These are phyloP conservation scores for Salix brachista DNA, from an alignment of 345 rosid genomes.

Conservation along the genomic window DNA sequence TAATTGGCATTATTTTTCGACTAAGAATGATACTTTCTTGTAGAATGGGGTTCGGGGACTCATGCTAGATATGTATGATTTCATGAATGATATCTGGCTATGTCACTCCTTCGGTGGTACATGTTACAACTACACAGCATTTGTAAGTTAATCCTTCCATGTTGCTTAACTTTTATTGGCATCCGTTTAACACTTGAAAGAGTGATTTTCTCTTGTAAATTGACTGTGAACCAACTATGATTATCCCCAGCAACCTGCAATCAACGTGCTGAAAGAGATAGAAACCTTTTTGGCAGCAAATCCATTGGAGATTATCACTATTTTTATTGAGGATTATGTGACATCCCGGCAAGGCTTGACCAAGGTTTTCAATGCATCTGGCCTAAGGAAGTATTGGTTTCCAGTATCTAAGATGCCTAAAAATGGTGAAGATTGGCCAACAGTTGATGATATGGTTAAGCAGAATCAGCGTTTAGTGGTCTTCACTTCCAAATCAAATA, in stretches of 20 bases:
- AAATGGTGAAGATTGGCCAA: conserved; percentile 86
- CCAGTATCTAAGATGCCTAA: conserved; percentile 82
- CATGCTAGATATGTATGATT: conserved; percentile 92
- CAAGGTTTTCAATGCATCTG: conserved; percentile 77
- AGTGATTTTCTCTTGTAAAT: background rate
- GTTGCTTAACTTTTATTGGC: background rate
- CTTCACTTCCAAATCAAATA: conserved; percentile 65
- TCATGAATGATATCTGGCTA: conserved; percentile 69
- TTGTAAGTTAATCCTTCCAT: conserved; percentile 50
- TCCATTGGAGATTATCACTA: conserved; percentile 80
- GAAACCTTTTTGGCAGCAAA: conserved; percentile 58
- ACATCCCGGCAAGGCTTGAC: conserved; percentile 64
- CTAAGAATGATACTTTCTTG: conserved; percentile 15
- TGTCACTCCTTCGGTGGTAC: conserved; percentile 74
- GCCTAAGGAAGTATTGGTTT: conserved; percentile 57
- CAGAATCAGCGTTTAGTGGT: conserved; percentile 79
- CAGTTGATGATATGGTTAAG: conserved; percentile 77
- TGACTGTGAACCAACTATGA: background rate
- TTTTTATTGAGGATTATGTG: conserved; percentile 93
- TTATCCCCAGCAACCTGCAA: conserved; percentile 67
- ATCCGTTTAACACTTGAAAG: background rate
- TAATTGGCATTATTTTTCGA: background rate
- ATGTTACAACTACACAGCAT: conserved; percentile 73
- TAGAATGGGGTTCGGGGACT: conserved; percentile 96
- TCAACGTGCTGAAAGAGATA: conserved; percentile 71